These are phyloP conservation scores for Dothiorella sarmentorum DNA, from an alignment of 2,329 filamentous ascomycete species.

Conservation along the genomic window DNA sequence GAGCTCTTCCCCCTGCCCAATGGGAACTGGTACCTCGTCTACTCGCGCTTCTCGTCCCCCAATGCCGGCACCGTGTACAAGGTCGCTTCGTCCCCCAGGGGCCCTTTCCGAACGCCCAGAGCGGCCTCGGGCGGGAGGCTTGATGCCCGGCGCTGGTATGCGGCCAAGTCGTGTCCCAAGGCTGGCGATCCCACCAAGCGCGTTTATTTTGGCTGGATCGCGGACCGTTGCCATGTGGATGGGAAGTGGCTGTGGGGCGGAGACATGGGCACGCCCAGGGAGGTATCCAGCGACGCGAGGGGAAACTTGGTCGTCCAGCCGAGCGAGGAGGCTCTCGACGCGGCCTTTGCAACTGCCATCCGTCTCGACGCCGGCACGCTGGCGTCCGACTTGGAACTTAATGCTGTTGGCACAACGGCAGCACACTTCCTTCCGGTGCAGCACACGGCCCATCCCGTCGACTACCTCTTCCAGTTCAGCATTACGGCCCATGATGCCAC, in stretches of 20 bases:
- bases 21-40: constrained; percentile 35
- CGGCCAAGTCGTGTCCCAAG: constrained; percentile 31
- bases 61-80: constrained; percentile 38
- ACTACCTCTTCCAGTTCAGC: constrained; percentile 14
- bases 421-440: background rate
- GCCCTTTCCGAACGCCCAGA: constrained; percentile 35
- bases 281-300: constrained; percentile 29
- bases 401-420: background rate
- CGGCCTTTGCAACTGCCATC: background rate
- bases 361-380: background rate
- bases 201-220: constrained; percentile 37
- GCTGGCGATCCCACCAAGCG: constrained; percentile 29
- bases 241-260: constrained; percentile 40
- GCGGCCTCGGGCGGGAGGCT: constrained; percentile 31
- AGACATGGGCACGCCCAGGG: constrained; percentile 33
- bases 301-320: constrained; percentile 28
- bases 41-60: constrained; percentile 30
- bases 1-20: constrained; percentile 36
- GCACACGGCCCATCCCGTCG: background rate
- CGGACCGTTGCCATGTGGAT: constrained; percentile 33
- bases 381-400: background rate
- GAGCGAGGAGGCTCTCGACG: constrained; percentile 7
- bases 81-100: constrained; percentile 34
- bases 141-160: constrained; percentile 39
- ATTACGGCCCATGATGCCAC: constrained; percentile 5